A percentile compares a stretch with the other conserved stretches of the same genome.
Evolutionary conservation across 768 basidiomycete genomes (phyloP).

Genomic region (Russula dissimulans): DNA sequence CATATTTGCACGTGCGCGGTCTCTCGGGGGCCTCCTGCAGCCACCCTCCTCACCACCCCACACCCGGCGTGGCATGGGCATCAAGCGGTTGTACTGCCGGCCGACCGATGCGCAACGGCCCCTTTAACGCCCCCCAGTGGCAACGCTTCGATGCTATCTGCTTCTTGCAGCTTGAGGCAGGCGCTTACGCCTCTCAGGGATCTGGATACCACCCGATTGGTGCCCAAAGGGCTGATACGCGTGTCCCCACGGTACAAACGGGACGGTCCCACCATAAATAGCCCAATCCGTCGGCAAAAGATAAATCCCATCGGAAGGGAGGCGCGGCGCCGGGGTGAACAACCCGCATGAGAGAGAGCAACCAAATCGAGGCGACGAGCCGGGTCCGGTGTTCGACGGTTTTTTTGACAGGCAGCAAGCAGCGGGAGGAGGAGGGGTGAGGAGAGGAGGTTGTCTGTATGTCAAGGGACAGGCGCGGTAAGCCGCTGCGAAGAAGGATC

Average conservation of each 20-base stretch:
- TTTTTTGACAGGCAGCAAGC: not conserved
- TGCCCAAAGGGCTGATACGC: constrained; percentile 15
- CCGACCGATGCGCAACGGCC: constrained; percentile 7
- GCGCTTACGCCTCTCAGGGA: constrained; percentile 15
- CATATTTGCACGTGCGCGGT: constrained; percentile 9
- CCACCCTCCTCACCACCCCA: too few species aligned
- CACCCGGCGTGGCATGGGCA: not conserved
- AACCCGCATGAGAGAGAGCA: not conserved
- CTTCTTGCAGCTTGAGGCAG: constrained; percentile 5
- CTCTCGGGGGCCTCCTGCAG: constrained; percentile 1
- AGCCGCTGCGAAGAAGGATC: constrained; percentile 16
- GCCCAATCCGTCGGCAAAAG: constrained; percentile 7
- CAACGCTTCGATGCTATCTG: constrained; percentile 11
- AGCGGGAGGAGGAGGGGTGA: not conserved
- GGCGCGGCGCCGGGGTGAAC: not conserved
- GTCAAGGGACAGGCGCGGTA: constrained; percentile 12
- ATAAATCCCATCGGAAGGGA: not conserved
- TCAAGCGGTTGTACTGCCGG: not conserved
- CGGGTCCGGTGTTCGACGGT: not conserved
- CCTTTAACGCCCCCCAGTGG: constrained; percentile 11
- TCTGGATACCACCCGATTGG: constrained; percentile 19
- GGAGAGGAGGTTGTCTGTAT: not conserved
- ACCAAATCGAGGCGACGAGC: not conserved
- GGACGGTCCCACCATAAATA: constrained; percentile 1
- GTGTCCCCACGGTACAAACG: constrained; percentile 11